Percentiles rank a stretch among this genome's conserved stretches.
phyloP scores from a whole-genome alignment of 257 asterid genomes.

The Solanum microdontum region DNA sequence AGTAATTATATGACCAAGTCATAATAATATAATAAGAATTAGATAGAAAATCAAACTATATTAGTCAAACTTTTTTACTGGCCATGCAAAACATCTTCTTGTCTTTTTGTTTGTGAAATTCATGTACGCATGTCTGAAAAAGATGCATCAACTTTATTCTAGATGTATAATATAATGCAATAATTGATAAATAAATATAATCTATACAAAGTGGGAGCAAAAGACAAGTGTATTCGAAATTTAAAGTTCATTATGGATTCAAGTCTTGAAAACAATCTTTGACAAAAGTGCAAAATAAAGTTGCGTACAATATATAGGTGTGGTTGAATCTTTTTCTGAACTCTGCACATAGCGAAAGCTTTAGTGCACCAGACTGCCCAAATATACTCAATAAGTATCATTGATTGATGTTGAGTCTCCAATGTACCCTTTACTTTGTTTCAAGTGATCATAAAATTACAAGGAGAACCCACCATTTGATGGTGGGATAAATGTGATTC shows the following conservation, averaged over 20 bases:
- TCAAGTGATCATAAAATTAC: neutral
- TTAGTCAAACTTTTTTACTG: neutral
- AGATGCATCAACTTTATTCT: neutral
- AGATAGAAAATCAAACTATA: neutral
- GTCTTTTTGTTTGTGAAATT: neutral
- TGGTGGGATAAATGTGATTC: neutral
- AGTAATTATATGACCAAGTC: neutral
- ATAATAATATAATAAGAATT: neutral
- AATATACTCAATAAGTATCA: neutral
- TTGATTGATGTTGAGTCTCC: neutral
- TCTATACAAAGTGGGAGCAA: neutral
- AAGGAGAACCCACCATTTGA: neutral
- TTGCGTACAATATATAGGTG: too few relatives aligned
- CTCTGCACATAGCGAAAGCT: fast-evolving
- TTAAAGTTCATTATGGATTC: neutral
- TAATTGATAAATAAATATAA: neutral
- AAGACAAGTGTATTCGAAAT: fast-evolving
- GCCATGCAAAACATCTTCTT: neutral
- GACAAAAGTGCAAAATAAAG: neutral
- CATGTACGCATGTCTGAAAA: neutral
- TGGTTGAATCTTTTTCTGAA: neutral
- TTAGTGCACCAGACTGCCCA: neutral
- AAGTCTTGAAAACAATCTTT: too few relatives aligned
- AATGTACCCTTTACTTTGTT: neutral
- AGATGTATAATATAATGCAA: neutral